These are phyloP conservation scores for Leishmania braziliensis DNA, from an alignment of 208 protist species.

Conservation along the genomic window DNA sequence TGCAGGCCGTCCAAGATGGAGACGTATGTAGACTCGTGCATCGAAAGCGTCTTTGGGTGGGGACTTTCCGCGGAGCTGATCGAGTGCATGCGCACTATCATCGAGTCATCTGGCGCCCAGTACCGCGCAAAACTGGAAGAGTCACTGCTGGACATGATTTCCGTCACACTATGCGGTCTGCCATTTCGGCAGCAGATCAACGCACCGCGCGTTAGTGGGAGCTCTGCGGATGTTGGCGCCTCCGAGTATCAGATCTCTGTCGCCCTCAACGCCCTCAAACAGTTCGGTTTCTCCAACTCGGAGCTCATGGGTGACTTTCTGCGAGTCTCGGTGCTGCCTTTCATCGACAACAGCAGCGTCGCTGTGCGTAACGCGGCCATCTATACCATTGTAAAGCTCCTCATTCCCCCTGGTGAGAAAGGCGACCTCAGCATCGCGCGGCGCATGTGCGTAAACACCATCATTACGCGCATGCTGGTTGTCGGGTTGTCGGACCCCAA, in stretches of 20 bases:
- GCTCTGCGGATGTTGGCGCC: conserved; percentile 31
- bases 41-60: conserved; percentile 83
- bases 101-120: conserved; percentile 52
- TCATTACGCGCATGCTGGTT: conserved; percentile 82
- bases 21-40: conserved; percentile 69
- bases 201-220: conserved; percentile 21
- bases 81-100: conserved; percentile 84
- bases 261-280: conserved; percentile 80
- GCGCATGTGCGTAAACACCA: conserved; percentile 85
- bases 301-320: conserved; percentile 91
- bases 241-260: conserved; percentile 75
- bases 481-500: conserved; percentile 78
- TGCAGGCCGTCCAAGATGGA: conserved; percentile 69
- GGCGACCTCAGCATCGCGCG: conserved; percentile 78
- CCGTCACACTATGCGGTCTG: conserved; percentile 83
- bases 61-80: conserved; percentile 84
- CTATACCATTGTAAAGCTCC: conserved; percentile 78
- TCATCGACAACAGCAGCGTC: conserved; percentile 76
- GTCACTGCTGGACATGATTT: conserved; percentile 88
- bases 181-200: conserved; percentile 78
- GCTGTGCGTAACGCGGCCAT: conserved; percentile 81
- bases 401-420: conserved; percentile 73
- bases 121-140: conserved; percentile 78
- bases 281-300: conserved; percentile 90
- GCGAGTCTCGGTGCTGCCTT: conserved; percentile 83